These are phyloP conservation scores for Porcisia hertigi DNA, from an alignment of 208 protist species.

Conservation along the genomic window DNA sequence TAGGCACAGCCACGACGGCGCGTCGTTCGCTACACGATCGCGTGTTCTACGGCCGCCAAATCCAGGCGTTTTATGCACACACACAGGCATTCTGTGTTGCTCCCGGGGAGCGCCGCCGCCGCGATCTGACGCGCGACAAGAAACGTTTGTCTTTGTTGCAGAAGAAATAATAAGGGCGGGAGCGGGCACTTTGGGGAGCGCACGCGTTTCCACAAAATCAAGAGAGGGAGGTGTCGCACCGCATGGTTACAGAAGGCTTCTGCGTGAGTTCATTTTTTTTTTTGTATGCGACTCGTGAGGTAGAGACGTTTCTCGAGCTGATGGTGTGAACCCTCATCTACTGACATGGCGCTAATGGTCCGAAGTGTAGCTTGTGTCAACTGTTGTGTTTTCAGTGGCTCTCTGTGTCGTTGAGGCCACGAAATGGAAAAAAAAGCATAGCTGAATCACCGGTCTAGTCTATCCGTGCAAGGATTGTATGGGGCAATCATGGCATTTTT, in stretches of 20 bases:
- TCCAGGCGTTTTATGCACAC: conserved; percentile 83
- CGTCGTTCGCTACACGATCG: conserved; percentile 65
- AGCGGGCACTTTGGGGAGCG: not conserved
- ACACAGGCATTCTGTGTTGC: conserved; percentile 74
- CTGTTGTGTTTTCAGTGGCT: not conserved
- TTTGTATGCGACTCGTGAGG: not conserved
- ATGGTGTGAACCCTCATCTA: not conserved
- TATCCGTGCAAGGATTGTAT: no score
- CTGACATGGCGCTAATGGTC: not conserved
- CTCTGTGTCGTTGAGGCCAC: not conserved
- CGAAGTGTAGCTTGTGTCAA: not conserved
- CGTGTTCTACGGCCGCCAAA: conserved; percentile 68
- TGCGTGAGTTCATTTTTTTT: not conserved
- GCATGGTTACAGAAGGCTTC: not conserved
- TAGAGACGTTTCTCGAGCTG: not conserved
- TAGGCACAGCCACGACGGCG: conserved; percentile 78
- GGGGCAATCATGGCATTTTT: not conserved
- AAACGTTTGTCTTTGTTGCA: conserved; percentile 19
- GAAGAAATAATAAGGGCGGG: conserved; percentile 11
- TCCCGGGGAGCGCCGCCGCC: conserved; percentile 58
- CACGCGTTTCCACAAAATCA: not conserved
- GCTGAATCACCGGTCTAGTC: no score
- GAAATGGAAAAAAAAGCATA: not conserved
- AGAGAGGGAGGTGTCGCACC: not conserved
- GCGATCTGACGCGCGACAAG: conserved; percentile 50